Conservation (phyloP, 495 filamentous ascomycete genomes). For the Lophium mytilinum region DNA sequence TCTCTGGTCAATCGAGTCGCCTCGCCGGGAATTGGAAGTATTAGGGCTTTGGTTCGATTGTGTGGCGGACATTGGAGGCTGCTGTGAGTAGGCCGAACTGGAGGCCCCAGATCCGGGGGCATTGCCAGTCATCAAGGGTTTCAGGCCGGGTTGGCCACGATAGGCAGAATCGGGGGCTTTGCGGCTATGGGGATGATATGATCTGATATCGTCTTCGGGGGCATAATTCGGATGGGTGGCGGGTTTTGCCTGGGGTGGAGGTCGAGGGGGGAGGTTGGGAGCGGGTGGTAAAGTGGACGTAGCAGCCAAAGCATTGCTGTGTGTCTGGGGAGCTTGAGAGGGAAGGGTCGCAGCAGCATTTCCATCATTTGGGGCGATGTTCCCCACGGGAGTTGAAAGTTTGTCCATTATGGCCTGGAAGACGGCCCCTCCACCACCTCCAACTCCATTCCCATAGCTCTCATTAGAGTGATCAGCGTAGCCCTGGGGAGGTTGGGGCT, state of each 20-base stretch:
- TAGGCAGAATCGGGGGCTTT: conserved; percentile 39
- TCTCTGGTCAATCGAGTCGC: conserved; percentile 20
- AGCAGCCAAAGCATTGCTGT: conserved; percentile 22
- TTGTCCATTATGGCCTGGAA: conserved; percentile 37
- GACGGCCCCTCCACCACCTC: conserved; percentile 23
- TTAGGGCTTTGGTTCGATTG: conserved; percentile 36
- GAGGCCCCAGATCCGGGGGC: conserved; percentile 32
- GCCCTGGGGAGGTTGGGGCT: conserved; percentile 13
- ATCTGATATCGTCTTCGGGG: conserved; percentile 47
- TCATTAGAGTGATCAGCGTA: conserved; percentile 8
- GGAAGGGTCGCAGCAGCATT: conserved; percentile 7
- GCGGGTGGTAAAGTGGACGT: conserved; percentile 39
- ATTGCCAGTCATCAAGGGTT: conserved; percentile 41
- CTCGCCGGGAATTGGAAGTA: conserved; percentile 16
- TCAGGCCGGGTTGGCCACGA: conserved; percentile 36
- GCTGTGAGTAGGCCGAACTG: neutral
- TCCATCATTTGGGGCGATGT: conserved; percentile 5
- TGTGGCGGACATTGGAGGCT: conserved; percentile 23
- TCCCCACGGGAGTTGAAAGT: conserved; percentile 24
- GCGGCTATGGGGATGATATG: conserved; percentile 48
- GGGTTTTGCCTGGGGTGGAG: conserved; percentile 48
- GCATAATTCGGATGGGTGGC: conserved; percentile 50
- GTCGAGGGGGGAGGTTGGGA: conserved; percentile 47
- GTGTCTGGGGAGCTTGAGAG: conserved; percentile 7
- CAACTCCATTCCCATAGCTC: conserved; percentile 9